Base-by-base conservation (phyloP, 805 yeast genomes). In the Pichia deserticola region DNA sequence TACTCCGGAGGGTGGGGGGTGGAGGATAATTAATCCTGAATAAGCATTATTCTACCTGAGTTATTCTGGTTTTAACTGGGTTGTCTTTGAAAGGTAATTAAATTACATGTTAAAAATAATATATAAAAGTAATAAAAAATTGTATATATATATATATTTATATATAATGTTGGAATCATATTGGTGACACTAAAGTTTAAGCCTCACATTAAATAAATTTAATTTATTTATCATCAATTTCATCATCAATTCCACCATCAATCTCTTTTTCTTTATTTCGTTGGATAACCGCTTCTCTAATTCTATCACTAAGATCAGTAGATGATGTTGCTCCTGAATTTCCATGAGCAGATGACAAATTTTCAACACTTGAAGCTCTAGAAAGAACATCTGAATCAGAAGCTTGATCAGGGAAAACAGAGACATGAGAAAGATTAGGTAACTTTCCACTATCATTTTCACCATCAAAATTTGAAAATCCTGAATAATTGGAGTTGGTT, bases 371-470 rank as follows among this genome's bases (percentile, higher is more conserved):
- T 5, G 47, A 20, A 11, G 32, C 37, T 5, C 55, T 49, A 10
- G 51, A 48, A 5, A 48, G 30, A 6, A 54, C 46, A 5, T 54
- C 44, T 8, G 51, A 35, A 20, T 61, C 65, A 5, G 55, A 40
- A 44, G 60, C 33, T 35, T 61, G 63, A 58, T 66, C 72, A 5
- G 69, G 62, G 51, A 68, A 66, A 33, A 67, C 55, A 1, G 70
- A 61, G 7, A 67, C 67, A 38, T 64, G 63, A 0, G 66, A 50
- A 27, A 67, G 56, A 42, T 66, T 61, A 7, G 62, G 65, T 53
- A 56, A 41, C 34, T 49, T 55, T 2, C 59, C 52, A 8, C 20
- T 29, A n/a, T 50, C 50, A 7, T 53, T 52, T 34, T 42, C 48
- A 10, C 49, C 58, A 29, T 51, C 54, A 32, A 52, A 44, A 32